phyloP scores from a whole-genome alignment of 352 stramenopile species.

The Elongisporangium prolatum region DNA sequence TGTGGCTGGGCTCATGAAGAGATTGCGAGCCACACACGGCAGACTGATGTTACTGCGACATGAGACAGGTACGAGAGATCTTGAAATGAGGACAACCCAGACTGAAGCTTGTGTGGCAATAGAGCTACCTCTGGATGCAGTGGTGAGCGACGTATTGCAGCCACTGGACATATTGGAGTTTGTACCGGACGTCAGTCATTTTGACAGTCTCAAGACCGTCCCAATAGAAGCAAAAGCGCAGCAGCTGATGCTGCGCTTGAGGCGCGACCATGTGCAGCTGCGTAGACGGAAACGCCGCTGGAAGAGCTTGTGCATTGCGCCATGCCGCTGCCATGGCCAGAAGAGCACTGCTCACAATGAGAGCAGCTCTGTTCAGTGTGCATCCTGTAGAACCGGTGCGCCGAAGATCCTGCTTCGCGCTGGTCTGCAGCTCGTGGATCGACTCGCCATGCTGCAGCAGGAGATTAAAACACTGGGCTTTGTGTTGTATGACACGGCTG shows the following conservation, averaged over 20 bases:
- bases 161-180: slow-evolving; percentile 35
- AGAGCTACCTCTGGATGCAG: slow-evolving; percentile 9
- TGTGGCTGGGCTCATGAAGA: not conserved
- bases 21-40: not conserved
- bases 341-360: not conserved
- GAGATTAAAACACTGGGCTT: slow-evolving; percentile 3
- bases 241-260: not conserved
- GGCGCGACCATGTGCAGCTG: not conserved
- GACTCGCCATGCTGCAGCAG: slow-evolving; percentile 4
- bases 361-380: not conserved
- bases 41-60: not conserved
- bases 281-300: not conserved
- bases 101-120: slow-evolving; percentile 7
- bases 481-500: slow-evolving; percentile 1
- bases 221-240: slow-evolving; percentile 7
- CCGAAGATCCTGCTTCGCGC: slow-evolving; percentile 2
- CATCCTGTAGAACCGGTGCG: not conserved
- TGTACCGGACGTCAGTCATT: not conserved
- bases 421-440: slow-evolving; percentile 2
- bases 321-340: not conserved
- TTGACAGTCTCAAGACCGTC: slow-evolving; percentile 1
- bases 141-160: slow-evolving; percentile 15
- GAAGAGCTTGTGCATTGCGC: not conserved
- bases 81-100: slow-evolving; percentile 8
- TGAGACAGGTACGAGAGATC: not conserved